A percentile compares a stretch with the other conserved stretches of the same genome.
These are phyloP conservation scores for Petrea volubilis DNA, from an alignment of 257 asterid species.

Conservation along the genomic window DNA sequence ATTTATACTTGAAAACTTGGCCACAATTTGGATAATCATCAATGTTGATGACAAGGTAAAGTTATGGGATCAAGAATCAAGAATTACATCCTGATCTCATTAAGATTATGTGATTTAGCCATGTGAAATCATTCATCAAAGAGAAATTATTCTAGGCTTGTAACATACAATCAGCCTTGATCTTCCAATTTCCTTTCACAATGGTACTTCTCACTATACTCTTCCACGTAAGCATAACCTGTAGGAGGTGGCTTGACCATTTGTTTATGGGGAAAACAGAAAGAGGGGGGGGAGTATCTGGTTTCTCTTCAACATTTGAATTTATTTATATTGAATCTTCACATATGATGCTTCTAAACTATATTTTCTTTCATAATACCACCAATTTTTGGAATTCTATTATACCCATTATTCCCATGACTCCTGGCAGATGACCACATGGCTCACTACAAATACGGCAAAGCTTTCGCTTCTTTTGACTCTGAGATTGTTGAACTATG, in stretches of 20 bases:
- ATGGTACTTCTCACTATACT: not conserved
- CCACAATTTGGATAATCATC: not conserved
- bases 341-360: not conserved
- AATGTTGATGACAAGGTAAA: not conserved
- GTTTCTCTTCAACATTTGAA: not conserved
- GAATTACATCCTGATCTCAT: conserved; percentile 7
- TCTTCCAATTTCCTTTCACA: conserved; percentile 1
- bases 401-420: not conserved
- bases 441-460: not conserved
- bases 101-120: not conserved
- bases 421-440: not conserved
- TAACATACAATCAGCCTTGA: not conserved
- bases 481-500: not conserved
- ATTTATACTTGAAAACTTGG: not conserved
- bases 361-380: not conserved
- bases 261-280: not conserved
- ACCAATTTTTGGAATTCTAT: not conserved
- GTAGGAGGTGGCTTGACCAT: not conserved
- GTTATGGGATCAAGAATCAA: not conserved
- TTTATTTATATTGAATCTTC: not conserved
- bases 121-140: conserved; percentile 6
- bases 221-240: not conserved
- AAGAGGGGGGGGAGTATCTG: too few species aligned
- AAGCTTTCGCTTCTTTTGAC: not conserved
- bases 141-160: not conserved